These are phyloP conservation scores for Lachancea fermentati DNA, from an alignment of 805 yeast genomes.

Conservation along the genomic window DNA sequence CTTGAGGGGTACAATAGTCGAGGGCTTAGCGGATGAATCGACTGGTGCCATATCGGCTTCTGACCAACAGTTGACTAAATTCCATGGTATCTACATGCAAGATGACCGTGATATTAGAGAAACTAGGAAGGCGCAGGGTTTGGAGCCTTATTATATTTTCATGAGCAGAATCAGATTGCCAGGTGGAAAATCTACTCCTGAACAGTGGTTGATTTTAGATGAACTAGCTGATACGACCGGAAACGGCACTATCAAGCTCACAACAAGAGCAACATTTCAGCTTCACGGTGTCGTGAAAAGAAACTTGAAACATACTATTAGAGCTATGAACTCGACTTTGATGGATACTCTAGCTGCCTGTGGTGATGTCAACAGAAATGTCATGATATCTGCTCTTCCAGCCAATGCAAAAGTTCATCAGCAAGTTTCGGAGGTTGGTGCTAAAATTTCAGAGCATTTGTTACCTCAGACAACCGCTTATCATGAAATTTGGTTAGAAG, in stretches of 20 bases:
- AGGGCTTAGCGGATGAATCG: slow-evolving; percentile 70
- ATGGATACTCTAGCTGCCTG: slow-evolving; percentile 97
- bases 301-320: slow-evolving; percentile 80
- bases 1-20: slow-evolving; percentile 89
- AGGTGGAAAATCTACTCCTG: slow-evolving; percentile 84
- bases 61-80: slow-evolving; percentile 92
- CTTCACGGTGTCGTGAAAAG: slow-evolving; percentile 91
- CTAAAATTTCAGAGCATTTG: slow-evolving; percentile 69
- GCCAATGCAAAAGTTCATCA: slow-evolving; percentile 73
- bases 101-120: slow-evolving; percentile 96
- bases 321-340: slow-evolving; percentile 85
- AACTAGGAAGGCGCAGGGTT: slow-evolving; percentile 82
- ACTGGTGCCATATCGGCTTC: slow-evolving; percentile 89
- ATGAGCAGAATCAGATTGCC: slow-evolving; percentile 96
- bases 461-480: slow-evolving; percentile 92
- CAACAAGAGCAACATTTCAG: slow-evolving; percentile 97
- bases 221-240: slow-evolving; percentile 76
- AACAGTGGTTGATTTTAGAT: slow-evolving; percentile 84
- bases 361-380: slow-evolving; percentile 97
- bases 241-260: slow-evolving; percentile 87
- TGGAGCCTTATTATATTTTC: slow-evolving; percentile 94
- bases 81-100: slow-evolving; percentile 98
- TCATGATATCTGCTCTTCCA: slow-evolving; percentile 88
- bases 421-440: slow-evolving; percentile 61
- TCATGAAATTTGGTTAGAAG: slow-evolving; percentile 95